phyloP scores from a whole-genome alignment of 2,329 filamentous ascomycete species.

The Botrytis pseudocinerea region DNA sequence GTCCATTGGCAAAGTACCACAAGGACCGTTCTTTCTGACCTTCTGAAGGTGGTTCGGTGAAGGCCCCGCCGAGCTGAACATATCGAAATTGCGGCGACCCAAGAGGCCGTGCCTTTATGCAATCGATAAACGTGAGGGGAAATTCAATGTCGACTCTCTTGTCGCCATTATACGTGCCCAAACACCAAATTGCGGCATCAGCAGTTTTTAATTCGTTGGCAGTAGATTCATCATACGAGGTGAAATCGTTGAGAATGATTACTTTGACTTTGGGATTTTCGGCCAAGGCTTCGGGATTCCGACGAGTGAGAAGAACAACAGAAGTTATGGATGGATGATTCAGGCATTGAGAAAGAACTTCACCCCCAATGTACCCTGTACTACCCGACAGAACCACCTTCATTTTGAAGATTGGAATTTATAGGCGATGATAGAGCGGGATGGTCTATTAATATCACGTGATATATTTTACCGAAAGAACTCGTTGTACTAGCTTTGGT shows the following conservation, averaged over 20 bases:
- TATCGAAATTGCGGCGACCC: slow-evolving; percentile 1
- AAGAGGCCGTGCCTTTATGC: not conserved
- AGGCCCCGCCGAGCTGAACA: not conserved
- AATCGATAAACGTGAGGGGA: not conserved
- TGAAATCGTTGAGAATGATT: not conserved
- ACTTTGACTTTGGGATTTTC: slow-evolving; percentile 3
- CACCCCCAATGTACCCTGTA: slow-evolving; percentile 1
- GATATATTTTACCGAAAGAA: not conserved
- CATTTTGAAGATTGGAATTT: not conserved
- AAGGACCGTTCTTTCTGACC: not conserved
- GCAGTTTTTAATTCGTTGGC: not conserved
- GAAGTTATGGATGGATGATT: slow-evolving; percentile 3
- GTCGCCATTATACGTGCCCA: slow-evolving; percentile 3
- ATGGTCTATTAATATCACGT: too few relatives aligned
- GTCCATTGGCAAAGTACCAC: not conserved
- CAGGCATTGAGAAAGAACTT: slow-evolving; percentile 6
- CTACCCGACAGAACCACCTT: slow-evolving; percentile 7
- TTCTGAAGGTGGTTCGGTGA: slow-evolving; percentile 6
- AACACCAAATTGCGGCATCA: slow-evolving; percentile 7
- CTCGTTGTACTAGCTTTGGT: not conserved
- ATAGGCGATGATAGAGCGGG: not conserved
- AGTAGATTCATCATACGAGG: not conserved
- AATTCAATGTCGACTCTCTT: slow-evolving; percentile 4
- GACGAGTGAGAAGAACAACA: slow-evolving; percentile 1
- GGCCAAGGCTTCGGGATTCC: not conserved